Conservation (phyloP, 1,284 basidiomycete species). For the Amylostereum areolatum region DNA sequence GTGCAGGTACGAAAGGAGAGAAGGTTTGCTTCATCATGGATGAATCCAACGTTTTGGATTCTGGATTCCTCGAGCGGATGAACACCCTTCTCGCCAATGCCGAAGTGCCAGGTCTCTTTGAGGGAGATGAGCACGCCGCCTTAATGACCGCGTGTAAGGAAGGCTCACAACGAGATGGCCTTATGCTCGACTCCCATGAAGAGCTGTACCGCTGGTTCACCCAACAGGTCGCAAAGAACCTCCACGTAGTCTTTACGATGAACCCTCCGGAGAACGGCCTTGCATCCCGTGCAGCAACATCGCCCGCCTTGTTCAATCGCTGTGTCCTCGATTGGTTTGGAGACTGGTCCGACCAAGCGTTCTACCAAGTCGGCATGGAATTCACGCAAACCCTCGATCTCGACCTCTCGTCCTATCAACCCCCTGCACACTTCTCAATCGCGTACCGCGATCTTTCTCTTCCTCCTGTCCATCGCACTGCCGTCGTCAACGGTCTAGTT, state of each 20-base stretch:
- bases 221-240: constrained; percentile 91
- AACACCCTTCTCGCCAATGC: constrained; percentile 98
- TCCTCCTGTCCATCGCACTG: constrained; percentile 81
- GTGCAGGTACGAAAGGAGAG: constrained; percentile 96
- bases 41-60: constrained; percentile 97
- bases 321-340: constrained; percentile 99
- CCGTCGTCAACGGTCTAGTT: constrained; percentile 92
- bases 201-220: constrained; percentile 98
- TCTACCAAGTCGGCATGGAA: constrained; percentile 95
- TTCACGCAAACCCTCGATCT: constrained; percentile 91
- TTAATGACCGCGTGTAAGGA: constrained; percentile 99
- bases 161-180: constrained; percentile 93
- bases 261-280: constrained; percentile 96
- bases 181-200: constrained; percentile 98
- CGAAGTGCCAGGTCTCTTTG: constrained; percentile 98
- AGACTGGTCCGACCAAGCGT: constrained; percentile 96
- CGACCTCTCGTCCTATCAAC: constrained; percentile 74
- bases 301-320: constrained; percentile 96
- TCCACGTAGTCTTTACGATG: constrained; percentile 99
- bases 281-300: constrained; percentile 93
- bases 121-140: constrained; percentile 95
- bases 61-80: constrained; percentile 98
- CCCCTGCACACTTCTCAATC: constrained; percentile 80
- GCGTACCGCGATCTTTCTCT: constrained; percentile 78
- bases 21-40: constrained; percentile 99